These are phyloP conservation scores for Pseudonitzschia delicatissima DNA, from an alignment of 108 stramenopile species.

Conservation along the genomic window DNA sequence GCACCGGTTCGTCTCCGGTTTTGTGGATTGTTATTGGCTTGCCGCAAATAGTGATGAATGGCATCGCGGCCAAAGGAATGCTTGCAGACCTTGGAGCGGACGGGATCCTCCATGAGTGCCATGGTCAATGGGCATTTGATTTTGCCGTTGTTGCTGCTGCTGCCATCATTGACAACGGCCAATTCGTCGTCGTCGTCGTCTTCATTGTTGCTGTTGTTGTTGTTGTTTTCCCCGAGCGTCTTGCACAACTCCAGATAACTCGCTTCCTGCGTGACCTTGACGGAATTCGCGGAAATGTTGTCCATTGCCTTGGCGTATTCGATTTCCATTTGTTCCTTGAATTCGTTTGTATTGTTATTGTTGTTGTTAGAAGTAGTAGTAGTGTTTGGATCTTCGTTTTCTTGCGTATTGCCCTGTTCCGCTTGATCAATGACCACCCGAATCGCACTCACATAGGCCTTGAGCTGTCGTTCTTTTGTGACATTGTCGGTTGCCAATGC, in stretches of 20 bases:
- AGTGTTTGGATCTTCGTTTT: not conserved
- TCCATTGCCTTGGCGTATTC: slow-evolving; percentile 21
- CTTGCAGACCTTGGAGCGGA: slow-evolving; percentile 56
- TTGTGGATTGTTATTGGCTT: not conserved
- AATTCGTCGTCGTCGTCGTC: slow-evolving; percentile 37
- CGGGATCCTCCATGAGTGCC: slow-evolving; percentile 60
- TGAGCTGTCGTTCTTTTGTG: slow-evolving; percentile 24
- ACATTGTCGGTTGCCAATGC: slow-evolving; percentile 48
- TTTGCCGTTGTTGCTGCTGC: not conserved
- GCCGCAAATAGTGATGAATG: slow-evolving; percentile 39
- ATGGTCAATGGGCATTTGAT: slow-evolving; percentile 68
- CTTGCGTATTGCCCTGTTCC: not conserved
- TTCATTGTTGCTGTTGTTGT: too few species aligned
- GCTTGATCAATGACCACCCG: not conserved
- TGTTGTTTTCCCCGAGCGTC: slow-evolving; percentile 17
- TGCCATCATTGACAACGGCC: slow-evolving; percentile 7
- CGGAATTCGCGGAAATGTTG: not conserved
- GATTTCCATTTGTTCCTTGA: not conserved
- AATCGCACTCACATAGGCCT: slow-evolving; percentile 14
- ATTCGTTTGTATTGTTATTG: not conserved
- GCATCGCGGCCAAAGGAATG: slow-evolving; percentile 57
- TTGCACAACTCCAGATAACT: slow-evolving; percentile 16
- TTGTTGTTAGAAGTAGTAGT: too few species aligned
- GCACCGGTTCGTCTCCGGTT: slow-evolving; percentile 15
- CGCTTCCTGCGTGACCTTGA: slow-evolving; percentile 15